A percentile compares a stretch with the other conserved stretches of the same genome.
Conservation (phyloP, 2,329 filamentous ascomycete species). For the Fusarium sp. region DNA sequence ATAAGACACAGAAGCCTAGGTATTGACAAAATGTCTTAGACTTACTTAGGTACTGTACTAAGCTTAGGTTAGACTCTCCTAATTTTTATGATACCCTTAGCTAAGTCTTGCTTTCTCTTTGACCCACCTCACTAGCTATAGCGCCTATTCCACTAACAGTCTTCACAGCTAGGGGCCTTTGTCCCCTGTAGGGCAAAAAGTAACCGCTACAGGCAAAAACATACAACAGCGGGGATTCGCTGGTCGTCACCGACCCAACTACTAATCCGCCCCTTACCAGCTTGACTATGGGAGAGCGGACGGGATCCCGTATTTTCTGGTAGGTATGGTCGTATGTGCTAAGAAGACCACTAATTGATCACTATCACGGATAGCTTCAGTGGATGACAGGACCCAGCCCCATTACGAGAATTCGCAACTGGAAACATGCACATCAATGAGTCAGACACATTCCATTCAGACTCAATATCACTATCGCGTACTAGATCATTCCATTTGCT, state of each 20-base stretch:
- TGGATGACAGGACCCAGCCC: neutral
- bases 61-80: too few relatives aligned
- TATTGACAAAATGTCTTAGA: too few relatives aligned
- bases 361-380: fast-evolving
- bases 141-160: neutral
- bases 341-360: neutral
- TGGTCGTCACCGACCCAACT: neutral
- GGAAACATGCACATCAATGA: neutral
- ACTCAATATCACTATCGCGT: neutral
- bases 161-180: neutral
- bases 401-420: neutral
- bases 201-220: neutral
- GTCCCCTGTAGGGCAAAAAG: neutral
- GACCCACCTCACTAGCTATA: too few relatives aligned
- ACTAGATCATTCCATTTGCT: neutral
- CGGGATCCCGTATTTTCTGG: neutral
- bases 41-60: too few relatives aligned
- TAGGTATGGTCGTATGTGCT: neutral
- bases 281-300: neutral
- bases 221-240: neutral
- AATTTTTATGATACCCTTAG: too few relatives aligned
- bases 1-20: too few relatives aligned
- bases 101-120: too few relatives aligned
- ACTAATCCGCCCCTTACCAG: neutral
- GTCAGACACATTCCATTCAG: neutral